These are phyloP conservation scores for Colletotrichum sansevieriae DNA, from an alignment of 2,329 filamentous ascomycete genomes.

Conservation along the genomic window DNA sequence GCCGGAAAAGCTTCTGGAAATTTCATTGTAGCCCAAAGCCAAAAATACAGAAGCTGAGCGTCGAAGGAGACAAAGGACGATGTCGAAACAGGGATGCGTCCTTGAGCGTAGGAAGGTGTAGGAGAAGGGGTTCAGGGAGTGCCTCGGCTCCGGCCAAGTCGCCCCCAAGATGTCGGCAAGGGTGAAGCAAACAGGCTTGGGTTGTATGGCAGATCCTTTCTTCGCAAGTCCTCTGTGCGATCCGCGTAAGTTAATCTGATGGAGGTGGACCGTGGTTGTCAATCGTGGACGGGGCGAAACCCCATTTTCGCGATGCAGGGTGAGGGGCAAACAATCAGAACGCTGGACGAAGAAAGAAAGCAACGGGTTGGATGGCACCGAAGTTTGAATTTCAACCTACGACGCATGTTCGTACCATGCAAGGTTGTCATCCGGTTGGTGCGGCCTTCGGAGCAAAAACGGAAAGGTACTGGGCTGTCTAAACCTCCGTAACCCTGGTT, in stretches of 20 bases:
- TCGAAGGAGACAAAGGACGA: slow-evolving; percentile 8
- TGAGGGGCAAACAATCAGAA: neutral
- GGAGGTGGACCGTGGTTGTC: neutral
- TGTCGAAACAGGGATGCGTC: slow-evolving; percentile 37
- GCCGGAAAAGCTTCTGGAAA: slow-evolving; percentile 18
- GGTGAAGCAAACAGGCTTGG: neutral
- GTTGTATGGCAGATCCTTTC: neutral
- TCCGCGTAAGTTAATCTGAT: neutral
- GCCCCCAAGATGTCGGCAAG: neutral
- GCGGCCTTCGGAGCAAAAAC: slow-evolving; percentile 16
- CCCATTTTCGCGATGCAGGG: neutral
- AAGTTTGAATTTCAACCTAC: slow-evolving; percentile 17
- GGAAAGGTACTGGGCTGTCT: slow-evolving; percentile 17
- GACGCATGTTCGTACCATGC: neutral
- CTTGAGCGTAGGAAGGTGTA: slow-evolving; percentile 32
- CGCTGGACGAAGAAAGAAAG: neutral
- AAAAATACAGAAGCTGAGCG: slow-evolving; percentile 3
- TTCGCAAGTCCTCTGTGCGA: neutral
- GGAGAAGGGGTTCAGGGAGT: slow-evolving; percentile 26
- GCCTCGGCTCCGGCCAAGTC: slow-evolving; percentile 15
- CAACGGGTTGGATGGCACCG: slow-evolving; percentile 21
- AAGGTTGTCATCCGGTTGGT: slow-evolving; percentile 21
- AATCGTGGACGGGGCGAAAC: neutral
- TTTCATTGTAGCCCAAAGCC: neutral
- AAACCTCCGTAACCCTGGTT: slow-evolving; percentile 25